phyloP scores from a whole-genome alignment of 352 stramenopile species.

The Globisporangium apiculatum region DNA sequence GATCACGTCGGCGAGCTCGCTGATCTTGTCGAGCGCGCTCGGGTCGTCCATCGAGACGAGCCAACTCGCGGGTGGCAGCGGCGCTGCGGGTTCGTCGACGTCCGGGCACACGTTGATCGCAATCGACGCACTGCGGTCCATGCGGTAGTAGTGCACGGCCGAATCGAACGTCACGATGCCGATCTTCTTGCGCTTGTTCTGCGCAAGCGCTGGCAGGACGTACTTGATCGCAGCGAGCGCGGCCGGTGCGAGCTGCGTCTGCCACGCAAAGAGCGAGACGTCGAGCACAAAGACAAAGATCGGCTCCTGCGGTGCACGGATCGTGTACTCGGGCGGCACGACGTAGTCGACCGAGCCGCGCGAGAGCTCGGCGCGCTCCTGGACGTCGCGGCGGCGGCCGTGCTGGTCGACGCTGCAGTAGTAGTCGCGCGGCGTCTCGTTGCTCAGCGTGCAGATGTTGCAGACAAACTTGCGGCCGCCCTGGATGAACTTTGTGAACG shows the following conservation, averaged over 20 bases:
- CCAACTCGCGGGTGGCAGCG: constrained; percentile 69
- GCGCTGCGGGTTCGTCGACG: constrained; percentile 70
- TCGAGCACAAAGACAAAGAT: constrained; percentile 87
- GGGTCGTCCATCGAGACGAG: constrained; percentile 80
- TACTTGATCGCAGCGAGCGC: constrained; percentile 75
- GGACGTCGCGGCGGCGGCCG: constrained; percentile 69
- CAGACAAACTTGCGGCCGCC: constrained; percentile 82
- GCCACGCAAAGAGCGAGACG: constrained; percentile 80
- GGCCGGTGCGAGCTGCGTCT: constrained; percentile 54
- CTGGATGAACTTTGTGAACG: constrained; percentile 85
- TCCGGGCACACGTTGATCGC: constrained; percentile 74
- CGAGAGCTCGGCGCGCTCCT: constrained; percentile 73
- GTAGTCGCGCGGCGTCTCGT: constrained; percentile 82
- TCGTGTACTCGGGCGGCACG: constrained; percentile 75
- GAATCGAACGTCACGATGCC: constrained; percentile 87
- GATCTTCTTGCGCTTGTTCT: constrained; percentile 83
- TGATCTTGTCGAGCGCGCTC: constrained; percentile 59
- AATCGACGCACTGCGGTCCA: constrained; percentile 60
- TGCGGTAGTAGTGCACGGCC: constrained; percentile 81
- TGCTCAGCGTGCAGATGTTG: constrained; percentile 84
- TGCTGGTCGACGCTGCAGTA: constrained; percentile 86
- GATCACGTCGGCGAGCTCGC: constrained; percentile 62
- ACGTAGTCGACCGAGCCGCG: constrained; percentile 84
- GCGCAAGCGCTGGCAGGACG: constrained; percentile 58
- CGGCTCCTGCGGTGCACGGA: constrained; percentile 72